Conservation (phyloP, 805 yeast genomes). For the Starmerella bombicola region DNA sequence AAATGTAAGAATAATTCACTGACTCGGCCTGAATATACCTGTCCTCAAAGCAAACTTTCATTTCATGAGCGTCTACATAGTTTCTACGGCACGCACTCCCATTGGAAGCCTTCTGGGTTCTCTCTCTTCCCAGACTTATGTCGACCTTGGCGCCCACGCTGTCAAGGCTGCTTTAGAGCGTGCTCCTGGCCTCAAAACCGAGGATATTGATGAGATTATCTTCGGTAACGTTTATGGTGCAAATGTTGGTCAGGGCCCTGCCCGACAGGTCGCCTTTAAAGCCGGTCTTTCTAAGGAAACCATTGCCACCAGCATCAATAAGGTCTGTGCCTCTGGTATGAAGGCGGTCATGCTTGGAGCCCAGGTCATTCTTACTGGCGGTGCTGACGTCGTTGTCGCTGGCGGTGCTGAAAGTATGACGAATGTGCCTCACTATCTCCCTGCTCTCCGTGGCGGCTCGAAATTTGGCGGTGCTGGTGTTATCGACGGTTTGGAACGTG, state of each 20-base stretch:
- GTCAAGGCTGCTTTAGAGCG: conserved; percentile 39
- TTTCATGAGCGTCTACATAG: conserved; percentile 69
- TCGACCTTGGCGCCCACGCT: conserved; percentile 86
- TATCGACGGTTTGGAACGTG: conserved; percentile 83
- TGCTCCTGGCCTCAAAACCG: conserved; percentile 19
- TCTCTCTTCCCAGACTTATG: conserved; percentile 58
- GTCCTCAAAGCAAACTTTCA: no score
- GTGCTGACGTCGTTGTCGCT: conserved; percentile 83
- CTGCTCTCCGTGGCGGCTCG: conserved; percentile 74
- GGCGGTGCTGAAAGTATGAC: conserved; percentile 99
- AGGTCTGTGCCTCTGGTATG: conserved; percentile 95
- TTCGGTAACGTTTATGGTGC: conserved; percentile 67
- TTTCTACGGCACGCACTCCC: conserved; percentile 87
- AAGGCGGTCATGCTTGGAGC: conserved; percentile 85
- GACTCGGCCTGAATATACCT: no score
- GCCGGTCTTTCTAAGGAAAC: conserved; percentile 74
- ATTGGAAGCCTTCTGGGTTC: conserved; percentile 88
- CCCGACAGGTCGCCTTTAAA: conserved; percentile 88
- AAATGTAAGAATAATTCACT: no score
- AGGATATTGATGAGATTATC: conserved; percentile 18
- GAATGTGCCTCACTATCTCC: conserved; percentile 84
- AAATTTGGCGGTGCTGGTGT: conserved; percentile 72
- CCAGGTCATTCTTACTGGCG: conserved; percentile 76
- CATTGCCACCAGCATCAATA: conserved; percentile 83
- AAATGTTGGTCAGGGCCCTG: conserved; percentile 93